A percentile compares a stretch with the other conserved stretches of the same genome.
Evolutionary conservation across 371 early-diverging fungal species (phyloP).

Genomic region (Mucor indicus): DNA sequence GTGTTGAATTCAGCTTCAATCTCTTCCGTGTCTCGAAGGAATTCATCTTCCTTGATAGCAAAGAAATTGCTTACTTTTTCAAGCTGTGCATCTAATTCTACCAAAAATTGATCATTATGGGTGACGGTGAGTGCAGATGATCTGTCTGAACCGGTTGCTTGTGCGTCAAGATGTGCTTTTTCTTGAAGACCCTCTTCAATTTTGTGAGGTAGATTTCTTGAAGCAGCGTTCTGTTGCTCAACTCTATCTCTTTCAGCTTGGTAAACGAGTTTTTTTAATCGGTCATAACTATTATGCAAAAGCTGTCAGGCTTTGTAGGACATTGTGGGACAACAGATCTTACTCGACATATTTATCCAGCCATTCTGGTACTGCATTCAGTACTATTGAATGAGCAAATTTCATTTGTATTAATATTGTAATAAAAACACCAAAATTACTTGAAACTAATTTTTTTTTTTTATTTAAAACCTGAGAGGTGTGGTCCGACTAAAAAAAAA

Average conservation of each 20-base stretch:
- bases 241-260: conserved; percentile 80
- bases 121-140: not conserved
- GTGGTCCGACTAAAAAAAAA: not conserved
- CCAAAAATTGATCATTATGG: conserved; percentile 40
- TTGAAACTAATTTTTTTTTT: not conserved
- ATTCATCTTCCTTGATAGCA: conserved; percentile 69
- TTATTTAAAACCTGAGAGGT: not conserved
- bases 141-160: conserved; percentile 13
- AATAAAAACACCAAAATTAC: not conserved
- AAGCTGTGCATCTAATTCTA: conserved; percentile 75
- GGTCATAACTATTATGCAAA: conserved; percentile 64
- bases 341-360: conserved; percentile 73
- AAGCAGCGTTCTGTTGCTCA: conserved; percentile 22
- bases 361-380: conserved; percentile 92
- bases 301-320: too few relatives aligned
- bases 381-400: conserved; percentile 81
- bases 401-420: conserved; percentile 60
- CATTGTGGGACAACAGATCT: too few relatives aligned
- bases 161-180: conserved; percentile 67
- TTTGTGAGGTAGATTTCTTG: conserved; percentile 11
- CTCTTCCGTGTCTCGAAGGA: conserved; percentile 31
- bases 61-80: conserved; percentile 78
- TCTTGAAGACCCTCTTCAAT: conserved; percentile 46
- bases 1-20: conserved; percentile 11
- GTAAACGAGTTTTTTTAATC: conserved; percentile 85